Evolutionary conservation across 106 monocot genomes (phyloP), one percentile per base, ranked within the genome.

Genomic region (Dioscorea alata): DNA sequence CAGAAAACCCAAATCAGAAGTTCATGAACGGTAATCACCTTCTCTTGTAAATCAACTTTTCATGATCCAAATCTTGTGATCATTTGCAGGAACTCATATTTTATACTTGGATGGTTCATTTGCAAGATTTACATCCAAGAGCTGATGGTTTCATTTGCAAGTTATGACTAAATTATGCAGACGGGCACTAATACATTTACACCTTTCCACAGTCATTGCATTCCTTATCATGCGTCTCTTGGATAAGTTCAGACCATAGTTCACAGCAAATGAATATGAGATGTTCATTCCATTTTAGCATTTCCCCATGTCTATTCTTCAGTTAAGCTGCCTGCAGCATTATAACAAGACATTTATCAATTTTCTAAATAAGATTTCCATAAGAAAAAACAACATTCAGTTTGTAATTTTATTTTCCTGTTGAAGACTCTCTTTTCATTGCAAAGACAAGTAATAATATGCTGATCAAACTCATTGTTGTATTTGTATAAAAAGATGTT

Each of bases 151-250:
- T 73, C 69, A 2, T 87, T 79, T 57, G 84, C 78, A 15, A 74
- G 58, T 23, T 87, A 77, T 18, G 83, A 87, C 59, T 53, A 3
- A 28, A 63, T n/a, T 73, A 56, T 60, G 69, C 74, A 49, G 51
- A 69, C 35, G 57, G 74, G 56, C 22, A 60, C 22, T 87, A 71
- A 67, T 91, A 48, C 68, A 12, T 79, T 14, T 91, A 84, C 71
- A 74, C 87, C 18, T 75, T 65, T 65, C 76, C 82, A 4, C 87
- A 87, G n/a, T 53, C 2, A 49, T 87, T 56, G 59, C 84, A 21
- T 91, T 87, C 59, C 59, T 91, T 18, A 25, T 82, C 20, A 79
- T 84, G 68, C 84, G n/a, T n/a, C 87, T 51, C 69, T 84, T 20
- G 86, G 81, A 18, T 87, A 73, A 65, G 67, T 91, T 50, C 51